These are phyloP conservation scores for Marasmius sp. DNA, from an alignment of 1,284 basidiomycete species.

Conservation along the genomic window DNA sequence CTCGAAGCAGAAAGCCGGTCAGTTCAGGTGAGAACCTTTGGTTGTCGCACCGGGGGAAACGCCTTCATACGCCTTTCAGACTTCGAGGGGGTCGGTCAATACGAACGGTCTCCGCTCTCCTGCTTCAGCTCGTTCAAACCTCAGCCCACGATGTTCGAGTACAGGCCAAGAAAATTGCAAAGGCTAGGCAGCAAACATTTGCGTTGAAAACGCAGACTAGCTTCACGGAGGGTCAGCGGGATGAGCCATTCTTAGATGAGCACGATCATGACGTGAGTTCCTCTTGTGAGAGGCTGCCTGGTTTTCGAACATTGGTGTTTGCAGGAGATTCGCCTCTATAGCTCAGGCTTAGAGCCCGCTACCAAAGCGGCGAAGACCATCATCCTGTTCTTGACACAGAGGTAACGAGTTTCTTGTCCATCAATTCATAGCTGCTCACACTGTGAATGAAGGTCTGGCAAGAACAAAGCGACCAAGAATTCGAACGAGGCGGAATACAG, in stretches of 20 bases:
- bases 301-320: conserved; percentile 3
- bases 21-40: conserved; percentile 65
- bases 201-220: conserved; percentile 62
- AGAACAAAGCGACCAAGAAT: conserved; percentile 82
- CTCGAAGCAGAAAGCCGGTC: conserved; percentile 82
- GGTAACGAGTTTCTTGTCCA: conserved; percentile 34
- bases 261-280: conserved; percentile 58
- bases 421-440: background rate
- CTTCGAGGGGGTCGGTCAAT: conserved; percentile 84
- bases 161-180: conserved; percentile 59
- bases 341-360: conserved; percentile 71
- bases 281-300: background rate
- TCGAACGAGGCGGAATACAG: conserved; percentile 91
- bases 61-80: conserved; percentile 32
- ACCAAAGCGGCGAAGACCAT: conserved; percentile 85
- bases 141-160: conserved; percentile 79
- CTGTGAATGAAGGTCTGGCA: conserved; percentile 57
- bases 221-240: conserved; percentile 32
- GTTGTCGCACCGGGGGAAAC: background rate
- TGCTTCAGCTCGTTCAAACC: conserved; percentile 95
- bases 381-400: conserved; percentile 80
- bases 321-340: conserved; percentile 69
- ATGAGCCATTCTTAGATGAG: conserved; percentile 62
- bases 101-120: conserved; percentile 86
- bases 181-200: conserved; percentile 59